Base-by-base conservation (phyloP, 2,329 filamentous ascomycete genomes). In the Rhinocladiella mackenziei region DNA sequence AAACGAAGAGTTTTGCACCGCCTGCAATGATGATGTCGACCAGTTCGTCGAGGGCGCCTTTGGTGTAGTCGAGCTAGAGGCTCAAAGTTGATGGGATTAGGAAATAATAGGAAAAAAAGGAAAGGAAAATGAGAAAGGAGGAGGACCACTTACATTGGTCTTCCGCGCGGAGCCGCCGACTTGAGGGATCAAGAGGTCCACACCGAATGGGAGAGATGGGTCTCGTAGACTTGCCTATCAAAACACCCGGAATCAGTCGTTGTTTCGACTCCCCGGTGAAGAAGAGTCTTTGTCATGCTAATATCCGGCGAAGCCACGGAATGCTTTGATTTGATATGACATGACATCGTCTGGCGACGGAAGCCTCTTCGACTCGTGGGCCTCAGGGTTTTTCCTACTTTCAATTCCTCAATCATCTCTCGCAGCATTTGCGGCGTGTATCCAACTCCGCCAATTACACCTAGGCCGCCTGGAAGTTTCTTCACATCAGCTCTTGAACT, bases 111-210 rank as follows among this genome's bases (percentile, higher is more conserved):
- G 17, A 7, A 10, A 15, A 29, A 11, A 6, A 19, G 11, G 6
- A 30, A 9, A 15, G 13, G n/a, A 3, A 15, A 28, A 30, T n/a
- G 17, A 32, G 14, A 13, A 32, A 8, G 29, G 29, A 7, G 29
- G 14, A 17, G 6, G 3, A 32, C 9, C 14, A 45, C 46, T 42
- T 41, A 50, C 47, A 25, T 56, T 94, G 3, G 86, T 92, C 68
- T 84, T 84, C 53, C 87, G 77, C 6, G 87, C 86, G 31, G 66
- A 73, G 33, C 83, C 85, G 45, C 87, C 87, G 38, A 92, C 70
- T 67, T 92, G 86, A 2, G 87, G 86, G 19, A 94, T 75, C 0
- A 86, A 86, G 4, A 94, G 78, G 64, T 92, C 87, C 28, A 92
- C 76, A 56, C 86, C 87, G 62, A 92, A 92, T 0, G 86, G 84